Percentiles rank a stretch among this genome's conserved stretches.
These are phyloP conservation scores for Penicillium sp. DNA, from an alignment of 2,329 filamentous ascomycete species.

Conservation along the genomic window DNA sequence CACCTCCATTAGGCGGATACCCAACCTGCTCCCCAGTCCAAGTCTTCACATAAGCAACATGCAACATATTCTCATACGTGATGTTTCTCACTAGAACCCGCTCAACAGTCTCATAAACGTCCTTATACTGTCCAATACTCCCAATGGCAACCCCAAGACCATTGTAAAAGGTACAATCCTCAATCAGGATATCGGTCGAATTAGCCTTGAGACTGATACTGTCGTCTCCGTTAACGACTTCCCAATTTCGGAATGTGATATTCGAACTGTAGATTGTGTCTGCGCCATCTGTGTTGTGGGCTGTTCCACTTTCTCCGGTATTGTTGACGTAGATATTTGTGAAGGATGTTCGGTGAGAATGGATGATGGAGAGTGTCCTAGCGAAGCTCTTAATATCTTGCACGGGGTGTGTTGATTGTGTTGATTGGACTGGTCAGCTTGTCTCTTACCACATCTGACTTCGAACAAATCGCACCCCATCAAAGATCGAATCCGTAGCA, in stretches of 20 bases:
- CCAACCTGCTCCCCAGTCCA: slow-evolving; percentile 56
- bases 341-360: slow-evolving; percentile 49
- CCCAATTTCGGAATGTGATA: slow-evolving; percentile 54
- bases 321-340: slow-evolving; percentile 57
- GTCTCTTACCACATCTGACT: slow-evolving; percentile 57
- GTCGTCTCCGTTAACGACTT: slow-evolving; percentile 55
- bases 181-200: slow-evolving; percentile 54
- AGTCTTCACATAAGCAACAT: slow-evolving; percentile 57
- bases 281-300: slow-evolving; percentile 50
- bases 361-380: slow-evolving; percentile 54
- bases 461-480: slow-evolving; percentile 40
- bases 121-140: slow-evolving; percentile 57
- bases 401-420: too few relatives aligned
- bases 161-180: slow-evolving; percentile 50
- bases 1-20: slow-evolving; percentile 59
- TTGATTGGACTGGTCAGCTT: too few relatives aligned
- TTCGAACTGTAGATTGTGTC: slow-evolving; percentile 56
- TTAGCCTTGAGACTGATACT: slow-evolving; percentile 57
- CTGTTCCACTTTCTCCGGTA: slow-evolving; percentile 14
- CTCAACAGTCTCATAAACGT: slow-evolving; percentile 50
- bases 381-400: not conserved
- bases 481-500: slow-evolving; percentile 18
- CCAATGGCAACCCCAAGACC: slow-evolving; percentile 58
- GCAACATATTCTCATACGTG: slow-evolving; percentile 46
- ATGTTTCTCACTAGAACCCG: slow-evolving; percentile 52